phyloP scores from a whole-genome alignment of 495 filamentous ascomycete genomes.

The Tuber umbilicatum region DNA sequence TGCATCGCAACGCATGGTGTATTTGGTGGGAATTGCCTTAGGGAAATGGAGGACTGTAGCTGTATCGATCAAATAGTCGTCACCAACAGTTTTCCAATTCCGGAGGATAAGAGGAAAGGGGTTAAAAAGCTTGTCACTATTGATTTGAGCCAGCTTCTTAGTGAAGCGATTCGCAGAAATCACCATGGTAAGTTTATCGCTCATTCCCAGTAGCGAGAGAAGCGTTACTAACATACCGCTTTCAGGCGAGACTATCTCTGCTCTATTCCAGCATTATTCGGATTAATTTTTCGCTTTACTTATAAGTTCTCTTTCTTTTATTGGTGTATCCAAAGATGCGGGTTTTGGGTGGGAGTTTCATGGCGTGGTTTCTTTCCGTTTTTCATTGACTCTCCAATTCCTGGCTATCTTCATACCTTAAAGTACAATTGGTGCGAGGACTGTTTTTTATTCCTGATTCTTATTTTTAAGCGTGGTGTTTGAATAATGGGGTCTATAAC shows the following conservation, averaged over 20 bases:
- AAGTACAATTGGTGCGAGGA: slow-evolving; percentile 9
- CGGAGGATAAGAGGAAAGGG: slow-evolving; percentile 58
- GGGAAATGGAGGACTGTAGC: slow-evolving; percentile 82
- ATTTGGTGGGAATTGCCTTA: slow-evolving; percentile 81
- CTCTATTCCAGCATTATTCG: slow-evolving; percentile 65
- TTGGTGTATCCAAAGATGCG: slow-evolving; percentile 37
- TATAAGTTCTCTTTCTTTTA: slow-evolving; percentile 23
- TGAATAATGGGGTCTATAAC: not conserved
- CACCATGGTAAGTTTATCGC: slow-evolving; percentile 70
- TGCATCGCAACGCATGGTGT: slow-evolving; percentile 96
- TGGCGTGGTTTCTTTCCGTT: slow-evolving; percentile 24
- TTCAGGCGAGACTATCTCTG: slow-evolving; percentile 67
- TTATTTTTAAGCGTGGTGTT: slow-evolving; percentile 3
- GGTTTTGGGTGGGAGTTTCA: slow-evolving; percentile 25
- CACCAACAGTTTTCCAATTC: slow-evolving; percentile 92
- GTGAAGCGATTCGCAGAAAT: slow-evolving; percentile 90
- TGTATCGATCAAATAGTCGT: slow-evolving; percentile 92
- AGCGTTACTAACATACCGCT: slow-evolving; percentile 30
- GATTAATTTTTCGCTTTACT: slow-evolving; percentile 46
- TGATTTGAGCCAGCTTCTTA: slow-evolving; percentile 76
- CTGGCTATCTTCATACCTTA: slow-evolving; percentile 9
- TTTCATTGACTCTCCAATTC: slow-evolving; percentile 14
- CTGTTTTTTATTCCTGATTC: not conserved
- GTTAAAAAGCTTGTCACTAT: slow-evolving; percentile 81
- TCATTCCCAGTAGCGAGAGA: slow-evolving; percentile 34